phyloP scores from a whole-genome alignment of 768 basidiomycete species.

The Boletus fagicola region DNA sequence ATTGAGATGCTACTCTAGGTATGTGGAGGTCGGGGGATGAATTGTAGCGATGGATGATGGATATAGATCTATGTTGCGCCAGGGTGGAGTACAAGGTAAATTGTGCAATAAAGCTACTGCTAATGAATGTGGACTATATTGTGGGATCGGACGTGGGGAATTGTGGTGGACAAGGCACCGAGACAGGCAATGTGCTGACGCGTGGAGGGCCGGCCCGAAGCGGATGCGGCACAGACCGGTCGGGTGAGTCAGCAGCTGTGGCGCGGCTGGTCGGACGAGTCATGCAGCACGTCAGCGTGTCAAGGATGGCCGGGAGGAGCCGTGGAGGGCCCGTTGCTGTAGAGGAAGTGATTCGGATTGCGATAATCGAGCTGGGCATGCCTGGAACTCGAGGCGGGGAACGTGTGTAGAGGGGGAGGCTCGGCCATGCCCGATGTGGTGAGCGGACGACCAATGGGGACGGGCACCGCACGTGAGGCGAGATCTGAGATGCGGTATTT shows the following conservation, averaged over 20 bases:
- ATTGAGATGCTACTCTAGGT: neutral
- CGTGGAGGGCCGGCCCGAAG: conserved; percentile 7
- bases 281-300: neutral
- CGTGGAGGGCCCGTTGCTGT: neutral
- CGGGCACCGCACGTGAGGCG: conserved; percentile 25
- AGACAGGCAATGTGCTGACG: conserved; percentile 15
- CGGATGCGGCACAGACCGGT: neutral
- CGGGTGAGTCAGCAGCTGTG: conserved; percentile 15
- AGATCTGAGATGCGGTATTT: conserved; percentile 31
- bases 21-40: conserved; percentile 14
- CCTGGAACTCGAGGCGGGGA: conserved; percentile 31
- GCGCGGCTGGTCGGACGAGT: neutral
- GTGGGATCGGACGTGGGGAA: neutral
- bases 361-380: conserved; percentile 32
- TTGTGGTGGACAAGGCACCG: conserved; percentile 10
- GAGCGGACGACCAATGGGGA: conserved; percentile 6
- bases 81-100: too few relatives aligned
- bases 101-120: too few relatives aligned
- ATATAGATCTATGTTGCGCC: neutral
- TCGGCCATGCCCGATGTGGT: conserved; percentile 12
- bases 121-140: neutral
- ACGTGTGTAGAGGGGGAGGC: conserved; percentile 24
- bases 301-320: neutral
- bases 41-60: conserved; percentile 8
- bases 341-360: conserved; percentile 20